A percentile compares a stretch with the other conserved stretches of the same genome.
phyloP scores from a whole-genome alignment of 768 basidiomycete genomes.

The Leucocoprinus leucothites region DNA sequence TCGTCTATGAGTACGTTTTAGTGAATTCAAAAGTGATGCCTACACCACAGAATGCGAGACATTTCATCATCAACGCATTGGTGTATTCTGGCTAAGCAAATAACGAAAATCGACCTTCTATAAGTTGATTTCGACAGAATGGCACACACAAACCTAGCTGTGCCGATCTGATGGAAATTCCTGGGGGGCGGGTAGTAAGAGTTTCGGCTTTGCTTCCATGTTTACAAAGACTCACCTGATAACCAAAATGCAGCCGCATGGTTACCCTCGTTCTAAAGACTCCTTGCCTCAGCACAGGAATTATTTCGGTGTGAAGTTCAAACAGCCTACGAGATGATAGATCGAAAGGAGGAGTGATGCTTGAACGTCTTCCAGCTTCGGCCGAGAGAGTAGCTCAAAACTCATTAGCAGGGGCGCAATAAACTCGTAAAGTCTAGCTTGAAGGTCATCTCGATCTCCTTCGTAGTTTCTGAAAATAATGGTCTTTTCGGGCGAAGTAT shows the following conservation, averaged over 20 bases:
- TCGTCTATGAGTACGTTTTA: neutral
- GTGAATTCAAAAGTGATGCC: neutral
- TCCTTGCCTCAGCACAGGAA: neutral
- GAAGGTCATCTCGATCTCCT: constrained; percentile 14
- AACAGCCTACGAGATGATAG: constrained; percentile 11
- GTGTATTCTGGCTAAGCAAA: neutral
- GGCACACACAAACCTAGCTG: constrained; percentile 2
- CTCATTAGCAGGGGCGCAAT: constrained; percentile 11
- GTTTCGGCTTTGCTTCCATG: neutral
- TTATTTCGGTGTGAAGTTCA: neutral
- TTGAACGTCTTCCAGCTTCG: constrained; percentile 15
- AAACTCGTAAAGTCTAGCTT: constrained; percentile 16
- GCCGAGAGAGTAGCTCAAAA: constrained; percentile 1
- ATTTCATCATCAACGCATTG: neutral
- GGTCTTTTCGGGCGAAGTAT: neutral
- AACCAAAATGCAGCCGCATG: neutral
- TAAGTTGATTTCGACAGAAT: neutral
- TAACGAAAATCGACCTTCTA: no score
- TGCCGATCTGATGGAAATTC: constrained; percentile 17
- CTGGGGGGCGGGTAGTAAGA: constrained; percentile 7
- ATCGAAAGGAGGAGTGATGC: constrained; percentile 13
- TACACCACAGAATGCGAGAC: constrained; percentile 4
- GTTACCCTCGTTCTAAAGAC: constrained; percentile 16
- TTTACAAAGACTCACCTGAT: neutral
- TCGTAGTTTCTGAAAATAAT: constrained; percentile 12